Conservation (phyloP, 108 stramenopile genomes). For the Ochromonas danica region DNA sequence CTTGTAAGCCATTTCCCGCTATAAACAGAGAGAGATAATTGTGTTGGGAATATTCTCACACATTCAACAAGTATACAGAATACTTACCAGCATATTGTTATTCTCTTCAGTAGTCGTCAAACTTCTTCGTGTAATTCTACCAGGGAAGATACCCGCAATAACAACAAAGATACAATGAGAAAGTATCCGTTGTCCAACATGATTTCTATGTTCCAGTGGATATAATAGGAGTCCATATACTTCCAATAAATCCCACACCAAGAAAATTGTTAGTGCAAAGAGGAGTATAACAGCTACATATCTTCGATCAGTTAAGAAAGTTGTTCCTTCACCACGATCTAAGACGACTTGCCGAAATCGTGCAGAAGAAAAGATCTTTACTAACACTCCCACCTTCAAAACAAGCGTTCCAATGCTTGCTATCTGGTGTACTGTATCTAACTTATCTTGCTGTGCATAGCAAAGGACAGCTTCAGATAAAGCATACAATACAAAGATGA, state of each 20-base stretch:
- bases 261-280: background rate
- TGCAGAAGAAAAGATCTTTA: background rate
- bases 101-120: background rate
- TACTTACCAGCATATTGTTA: background rate
- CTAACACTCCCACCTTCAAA: background rate
- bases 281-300: background rate
- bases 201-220: background rate
- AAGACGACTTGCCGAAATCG: background rate
- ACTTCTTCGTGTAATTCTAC: background rate
- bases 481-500: background rate
- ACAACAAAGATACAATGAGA: background rate
- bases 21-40: background rate
- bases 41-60: background rate
- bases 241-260: background rate
- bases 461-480: background rate
- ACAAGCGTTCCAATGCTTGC: background rate
- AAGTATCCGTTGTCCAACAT: background rate
- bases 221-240: background rate
- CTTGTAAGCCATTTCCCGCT: conserved; percentile 6
- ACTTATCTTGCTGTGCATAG: background rate
- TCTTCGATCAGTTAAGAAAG: background rate
- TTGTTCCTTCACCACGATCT: background rate
- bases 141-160: background rate
- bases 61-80: background rate
- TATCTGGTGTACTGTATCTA: background rate